phyloP scores from a whole-genome alignment of 257 asterid species.

The Solanum virginianum region DNA sequence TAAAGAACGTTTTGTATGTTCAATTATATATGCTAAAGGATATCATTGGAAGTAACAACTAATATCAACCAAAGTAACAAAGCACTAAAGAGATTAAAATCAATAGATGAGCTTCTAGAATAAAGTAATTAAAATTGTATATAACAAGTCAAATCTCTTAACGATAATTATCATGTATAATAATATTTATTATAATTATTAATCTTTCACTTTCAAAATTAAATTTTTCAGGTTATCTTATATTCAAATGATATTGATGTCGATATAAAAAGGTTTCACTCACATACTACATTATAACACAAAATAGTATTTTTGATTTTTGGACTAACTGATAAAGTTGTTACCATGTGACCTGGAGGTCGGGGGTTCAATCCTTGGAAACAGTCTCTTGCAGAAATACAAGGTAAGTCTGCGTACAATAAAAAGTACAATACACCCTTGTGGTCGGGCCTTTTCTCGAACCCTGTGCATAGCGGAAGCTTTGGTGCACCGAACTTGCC shows the following conservation, averaged over 20 bases:
- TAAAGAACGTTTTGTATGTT: not conserved
- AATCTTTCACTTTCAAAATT: too few species aligned
- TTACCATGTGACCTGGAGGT: too few species aligned
- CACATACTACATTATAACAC: not conserved
- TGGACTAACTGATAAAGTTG: not conserved
- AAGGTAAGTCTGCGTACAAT: too few species aligned
- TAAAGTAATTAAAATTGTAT: not conserved
- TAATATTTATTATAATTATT: not conserved
- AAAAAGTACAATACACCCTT: too few species aligned
- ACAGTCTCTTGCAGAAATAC: too few species aligned
- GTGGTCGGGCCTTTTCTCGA: too few species aligned
- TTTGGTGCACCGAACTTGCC: too few species aligned
- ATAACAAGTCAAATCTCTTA: not conserved
- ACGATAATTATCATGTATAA: not conserved
- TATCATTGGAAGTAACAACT: not conserved
- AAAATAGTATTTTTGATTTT: not conserved
- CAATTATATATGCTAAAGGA: not conserved
- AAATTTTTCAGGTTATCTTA: not conserved
- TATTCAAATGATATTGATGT: too few species aligned
- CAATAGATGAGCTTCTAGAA: not conserved
- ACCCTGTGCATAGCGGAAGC: too few species aligned
- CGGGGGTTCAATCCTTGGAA: too few species aligned
- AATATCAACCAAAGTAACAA: not conserved
- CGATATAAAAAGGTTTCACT: not conserved
- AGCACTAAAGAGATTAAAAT: not conserved